Evolutionary conservation across 441 rosid genomes (phyloP), one percentile per base, ranked within the genome.

Genomic region (Dalechampia spathulata): DNA sequence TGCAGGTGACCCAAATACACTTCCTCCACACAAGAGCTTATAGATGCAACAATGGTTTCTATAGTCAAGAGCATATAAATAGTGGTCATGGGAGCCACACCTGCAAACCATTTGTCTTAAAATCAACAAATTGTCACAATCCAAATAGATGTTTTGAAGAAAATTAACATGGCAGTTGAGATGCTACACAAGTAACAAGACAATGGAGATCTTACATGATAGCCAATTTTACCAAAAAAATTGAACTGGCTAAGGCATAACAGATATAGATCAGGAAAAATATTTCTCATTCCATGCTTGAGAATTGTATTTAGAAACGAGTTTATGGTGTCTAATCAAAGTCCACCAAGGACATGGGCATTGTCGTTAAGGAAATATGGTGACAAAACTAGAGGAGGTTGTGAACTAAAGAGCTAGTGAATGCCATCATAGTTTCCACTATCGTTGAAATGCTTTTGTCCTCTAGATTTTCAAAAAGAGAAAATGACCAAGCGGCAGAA

Each of bases 51-150:
- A 51, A 47, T 64, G 78, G 45, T 68, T 83, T 70, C 51, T 78
- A 68, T 85, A 90, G 67, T 90, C 89, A 72, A 90, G 95, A 66
- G 92, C 97, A 69, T 93, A 93, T 51, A 93, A 66, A 72, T 72
- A 78, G 60, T 76, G 90, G 58, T 90, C 97, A 69, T 93, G 95
- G 30, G 96, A 90, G 42, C 99, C 97, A 61, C 97, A 93, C 99
- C 99, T 89, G 80, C 68, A 79, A 22, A 64, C 52, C 4, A 30
- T 54, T 62, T 52, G 23, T 49, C 34, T 4, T 41, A 37, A 40
- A 15, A 27, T 59, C 37, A 65, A 53, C 43, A 44, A 19, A 7
- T 23, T 34, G 20, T 52, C 46, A 48, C 30, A 39, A 56, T 41
- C 52, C 39, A 32, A 57, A 36, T 2, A 23, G 25, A 41, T 19